A percentile compares a stretch with the other conserved stretches of the same genome.
Conservation (phyloP, 257 asterid genomes). For the Forsythia suspensa region DNA sequence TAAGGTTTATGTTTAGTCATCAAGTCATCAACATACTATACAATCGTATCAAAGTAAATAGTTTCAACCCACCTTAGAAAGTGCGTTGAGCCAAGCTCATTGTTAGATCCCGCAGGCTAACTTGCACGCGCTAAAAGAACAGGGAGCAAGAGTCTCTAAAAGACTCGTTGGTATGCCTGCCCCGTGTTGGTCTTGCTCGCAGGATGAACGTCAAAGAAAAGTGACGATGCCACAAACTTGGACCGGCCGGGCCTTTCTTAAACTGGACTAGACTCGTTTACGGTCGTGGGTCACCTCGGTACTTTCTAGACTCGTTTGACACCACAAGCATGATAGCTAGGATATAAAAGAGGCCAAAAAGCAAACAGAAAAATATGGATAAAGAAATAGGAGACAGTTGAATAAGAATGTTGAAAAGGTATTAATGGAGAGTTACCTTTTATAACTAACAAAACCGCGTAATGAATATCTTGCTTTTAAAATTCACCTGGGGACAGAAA, state of each 20-base stretch:
- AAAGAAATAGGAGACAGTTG: not conserved
- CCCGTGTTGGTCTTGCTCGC: no score
- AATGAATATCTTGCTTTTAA: not conserved
- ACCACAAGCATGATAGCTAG: not conserved
- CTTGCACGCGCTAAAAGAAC: not conserved
- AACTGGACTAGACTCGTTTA: not conserved
- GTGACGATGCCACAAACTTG: not conserved
- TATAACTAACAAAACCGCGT: constrained; percentile 2
- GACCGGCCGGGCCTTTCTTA: not conserved
- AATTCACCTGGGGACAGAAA: not conserved
- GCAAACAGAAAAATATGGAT: not conserved
- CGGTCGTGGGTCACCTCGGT: not conserved
- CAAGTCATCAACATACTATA: not conserved
- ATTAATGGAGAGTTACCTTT: not conserved
- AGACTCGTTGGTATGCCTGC: no score
- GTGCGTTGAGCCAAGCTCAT: not conserved
- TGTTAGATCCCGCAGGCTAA: no score
- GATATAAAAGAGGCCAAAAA: not conserved
- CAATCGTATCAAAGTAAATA: no score
- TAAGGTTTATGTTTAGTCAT: not conserved
- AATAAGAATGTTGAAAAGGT: not conserved
- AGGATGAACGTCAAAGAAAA: no score
- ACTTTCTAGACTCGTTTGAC: not conserved
- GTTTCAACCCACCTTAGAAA: not conserved
- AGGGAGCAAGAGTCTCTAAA: no score